These are phyloP conservation scores for Meyerozyma smithsonii DNA, from an alignment of 1,139 yeast genomes.

Conservation along the genomic window DNA sequence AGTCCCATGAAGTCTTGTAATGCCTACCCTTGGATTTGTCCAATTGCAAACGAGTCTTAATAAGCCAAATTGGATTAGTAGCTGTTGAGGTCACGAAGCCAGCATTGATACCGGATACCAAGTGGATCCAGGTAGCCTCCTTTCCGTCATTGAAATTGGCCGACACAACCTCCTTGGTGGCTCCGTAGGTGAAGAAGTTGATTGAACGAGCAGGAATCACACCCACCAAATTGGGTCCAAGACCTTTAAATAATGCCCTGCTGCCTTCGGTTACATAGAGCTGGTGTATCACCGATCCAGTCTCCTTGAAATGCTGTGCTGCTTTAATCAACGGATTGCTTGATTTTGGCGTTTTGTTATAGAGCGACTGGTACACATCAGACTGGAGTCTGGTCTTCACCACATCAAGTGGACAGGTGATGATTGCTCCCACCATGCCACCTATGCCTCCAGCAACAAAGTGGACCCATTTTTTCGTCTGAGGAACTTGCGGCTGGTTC, in stretches of 20 bases:
- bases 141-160: slow-evolving; percentile 62
- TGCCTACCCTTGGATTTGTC: slow-evolving; percentile 65
- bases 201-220: slow-evolving; percentile 98
- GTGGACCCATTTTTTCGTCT: slow-evolving; percentile 84
- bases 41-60: slow-evolving; percentile 89
- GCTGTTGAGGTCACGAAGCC: slow-evolving; percentile 95
- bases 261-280: slow-evolving; percentile 78
- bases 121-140: slow-evolving; percentile 83
- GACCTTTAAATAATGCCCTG: slow-evolving; percentile 83
- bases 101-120: slow-evolving; percentile 85
- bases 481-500: slow-evolving; percentile 11
- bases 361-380: slow-evolving; percentile 54
- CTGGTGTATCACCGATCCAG: slow-evolving; percentile 63
- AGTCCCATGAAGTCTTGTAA: slow-evolving; percentile 84
- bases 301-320: slow-evolving; percentile 74
- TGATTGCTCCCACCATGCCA: slow-evolving; percentile 95
- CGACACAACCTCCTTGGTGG: slow-evolving; percentile 72
- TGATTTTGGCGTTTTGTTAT: slow-evolving; percentile 40
- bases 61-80: slow-evolving; percentile 99
- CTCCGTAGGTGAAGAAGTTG: slow-evolving; percentile 94
- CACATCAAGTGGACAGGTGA: slow-evolving; percentile 93
- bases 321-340: slow-evolving; percentile 40
- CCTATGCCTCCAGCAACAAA: slow-evolving; percentile 99
- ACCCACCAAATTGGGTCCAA: slow-evolving; percentile 95
- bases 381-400: slow-evolving; percentile 94